Base-by-base conservation (phyloP, 306 rosid species). In the Malus asiatica region DNA sequence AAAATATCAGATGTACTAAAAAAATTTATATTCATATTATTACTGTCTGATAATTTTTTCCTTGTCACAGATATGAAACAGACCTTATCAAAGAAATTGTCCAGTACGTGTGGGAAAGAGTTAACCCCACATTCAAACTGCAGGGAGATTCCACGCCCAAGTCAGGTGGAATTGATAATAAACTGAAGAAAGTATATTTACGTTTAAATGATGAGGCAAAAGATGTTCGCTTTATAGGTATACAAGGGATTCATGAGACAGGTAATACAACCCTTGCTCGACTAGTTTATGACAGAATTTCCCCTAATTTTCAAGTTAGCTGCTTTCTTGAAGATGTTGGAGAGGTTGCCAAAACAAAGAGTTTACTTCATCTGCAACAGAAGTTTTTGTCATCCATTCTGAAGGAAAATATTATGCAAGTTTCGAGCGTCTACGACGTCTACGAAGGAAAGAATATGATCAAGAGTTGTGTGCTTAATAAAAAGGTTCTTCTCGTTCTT, bases 301-400 rank as follows among this genome's bases (percentile, higher is more conserved):
- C 25, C 25, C 60, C 1, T 48, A 2, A 48, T 25, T 46, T 70
- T 14, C 57, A 68, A 0, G 57, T 5, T 6, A 0, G 51, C 27
- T 19, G 23, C 6, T 67, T 67, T 22, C 55, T 67, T 11, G 0
- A 3, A 5, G 14, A 42, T 40, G 71, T 67, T 3, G 23, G 55
- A 22, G 32, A 42, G 11, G 35, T 68, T 5, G 14, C 33, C 13
- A 25, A 68, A 25, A 38, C 60, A 70, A 25, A 78, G 76, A 8
- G 14, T 57, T 19, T 80, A 66, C 40, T 65, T 64, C 29, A 53
- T 22, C 42, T 85, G n/a, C 84, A 70, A 71, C 76, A 33, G 27
- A 63, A 78, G 23, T 66, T 85, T 74, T 75, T 81, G 44, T 22
- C 19, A 66, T 11, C 22, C 2, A 6, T 67, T 44, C 55, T 76